phyloP scores from a whole-genome alignment of 495 filamentous ascomycete genomes.

The Neurospora sp. region DNA sequence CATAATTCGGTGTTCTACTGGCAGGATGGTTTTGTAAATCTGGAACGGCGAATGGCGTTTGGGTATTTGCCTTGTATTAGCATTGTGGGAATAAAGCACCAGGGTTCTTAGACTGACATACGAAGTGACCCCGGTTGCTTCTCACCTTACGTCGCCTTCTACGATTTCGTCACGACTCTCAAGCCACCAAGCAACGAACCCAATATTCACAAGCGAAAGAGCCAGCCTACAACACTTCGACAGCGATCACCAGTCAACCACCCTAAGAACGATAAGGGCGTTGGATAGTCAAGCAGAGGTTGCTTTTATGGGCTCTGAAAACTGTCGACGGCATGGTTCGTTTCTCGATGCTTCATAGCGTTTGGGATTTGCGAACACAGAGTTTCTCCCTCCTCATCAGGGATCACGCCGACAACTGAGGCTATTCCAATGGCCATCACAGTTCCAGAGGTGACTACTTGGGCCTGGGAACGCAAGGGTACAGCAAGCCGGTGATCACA shows the following conservation, averaged over 20 bases:
- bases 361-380: not conserved
- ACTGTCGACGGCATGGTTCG: not conserved
- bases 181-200: not conserved
- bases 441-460: not conserved
- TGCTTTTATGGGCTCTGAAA: not conserved
- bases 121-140: slow-evolving; percentile 1
- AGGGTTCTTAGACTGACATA: slow-evolving; percentile 10
- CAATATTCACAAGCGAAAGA: not conserved
- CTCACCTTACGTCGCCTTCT: not conserved
- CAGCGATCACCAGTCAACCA: not conserved
- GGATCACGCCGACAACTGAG: not conserved
- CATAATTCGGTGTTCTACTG: slow-evolving; percentile 26
- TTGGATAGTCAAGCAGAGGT: not conserved
- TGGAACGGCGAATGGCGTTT: slow-evolving; percentile 28
- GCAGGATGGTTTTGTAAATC: slow-evolving; percentile 23
- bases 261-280: not conserved
- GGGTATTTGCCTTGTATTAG: slow-evolving; percentile 14
- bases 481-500: not conserved
- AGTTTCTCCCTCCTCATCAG: not conserved
- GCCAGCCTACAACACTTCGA: not conserved
- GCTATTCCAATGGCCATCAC: not conserved
- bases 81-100: slow-evolving; percentile 20
- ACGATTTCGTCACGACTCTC: not conserved
- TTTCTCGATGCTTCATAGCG: not conserved
- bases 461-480: not conserved